Base-by-base conservation (phyloP, 177 flowering plant species). In the Vitis hybrid region DNA sequence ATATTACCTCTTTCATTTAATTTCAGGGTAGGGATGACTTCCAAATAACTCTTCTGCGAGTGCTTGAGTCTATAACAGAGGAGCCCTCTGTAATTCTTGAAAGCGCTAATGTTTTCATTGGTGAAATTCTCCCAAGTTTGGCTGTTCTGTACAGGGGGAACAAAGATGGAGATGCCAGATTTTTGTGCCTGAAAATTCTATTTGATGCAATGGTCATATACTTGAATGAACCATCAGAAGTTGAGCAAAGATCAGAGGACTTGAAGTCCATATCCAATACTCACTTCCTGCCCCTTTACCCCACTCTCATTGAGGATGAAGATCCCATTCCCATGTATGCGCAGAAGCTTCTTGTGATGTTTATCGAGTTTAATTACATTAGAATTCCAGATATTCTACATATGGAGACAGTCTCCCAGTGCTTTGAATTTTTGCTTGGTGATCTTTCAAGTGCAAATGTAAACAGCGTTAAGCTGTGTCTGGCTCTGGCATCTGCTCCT, bases 11-110 rank as follows among this genome's bases (percentile, higher is more conserved):
- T 72, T 63, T 77, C 20, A 24, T 75, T 73, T 58, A 55, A 70
- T 76, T 80, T 64, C 96, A 96, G 99, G 98, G 98, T 54, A 89
- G 97, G 68, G 99, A 96, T 82, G 99, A 96, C 70, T 89, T 94
- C 69, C 97, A 92, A 67, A 88, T 96, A 76, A 89, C 92, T 17
- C 91, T 96, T 65, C 83, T 94, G 50, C 92, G 90, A 59, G 84
- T 94, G 71, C 75, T 96, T 58, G 98, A 94, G 75, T 85, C 94
- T 53, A 76, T 90, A 49, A 77, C 92, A 11, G 97, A 94, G 75
- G 97, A 92, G 71, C 71, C 87, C 11, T 75, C 90, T 54, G 79
- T 79, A 58, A 73, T 96, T 74, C 80, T 87, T 62, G 82, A 81
- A 61, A 82, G 77, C 71, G 80, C 89, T 9, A 74, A 78, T 19